Evolutionary conservation across 371 early-diverging fungal species (phyloP), one percentile per base, ranked within the genome.

Genomic region (Amoeboaphelidium protococcarum): DNA sequence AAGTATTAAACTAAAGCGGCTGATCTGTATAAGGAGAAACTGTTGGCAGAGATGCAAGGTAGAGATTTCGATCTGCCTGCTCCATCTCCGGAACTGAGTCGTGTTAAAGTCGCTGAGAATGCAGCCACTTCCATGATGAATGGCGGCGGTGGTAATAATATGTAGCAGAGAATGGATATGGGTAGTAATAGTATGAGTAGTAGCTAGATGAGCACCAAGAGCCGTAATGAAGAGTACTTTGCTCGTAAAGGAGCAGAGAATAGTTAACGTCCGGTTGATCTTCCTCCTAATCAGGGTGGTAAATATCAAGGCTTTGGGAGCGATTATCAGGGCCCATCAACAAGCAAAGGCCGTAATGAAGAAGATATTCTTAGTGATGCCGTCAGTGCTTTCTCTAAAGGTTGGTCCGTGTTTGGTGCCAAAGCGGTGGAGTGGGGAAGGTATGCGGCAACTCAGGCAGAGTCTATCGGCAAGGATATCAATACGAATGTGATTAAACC

Each of bases 281-380:
- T 88, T 44, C 86, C 86, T 24, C 89, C 92, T 3, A 83, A 69
- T 50, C 87, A 87, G 60, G 89, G 92, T 26, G 92, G 92, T 23
- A 77, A 76, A 56, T 91, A 77, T 58, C 71, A 68, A 25, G 88
- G 90, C 0, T 89, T 87, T 54, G 89, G 90, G 45, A 80, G 57
- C 44, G 42, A 56, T 12, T 40, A 42, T 23, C 22, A 21, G 26
- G 19, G 26, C 49, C 48, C 40, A 20, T 26, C 26, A 13, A 45
- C 51, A 10, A 48, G 54, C 41, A 48, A 52, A 20, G 20, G 56
- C 41, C 55, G 66, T 25, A 72, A 69, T 53, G 49, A 73, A 26
- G 66, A 74, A 41, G 82, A 80, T 50, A 56, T 84, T 2, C 62
- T 85, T 43, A 74, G 76, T 42, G 87, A 88, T 53, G 86, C 92